A percentile compares a stretch with the other conserved stretches of the same genome.
Evolutionary conservation across 2,329 filamentous ascomycete species (phyloP).

Genomic region (Lachnellula hyalina): DNA sequence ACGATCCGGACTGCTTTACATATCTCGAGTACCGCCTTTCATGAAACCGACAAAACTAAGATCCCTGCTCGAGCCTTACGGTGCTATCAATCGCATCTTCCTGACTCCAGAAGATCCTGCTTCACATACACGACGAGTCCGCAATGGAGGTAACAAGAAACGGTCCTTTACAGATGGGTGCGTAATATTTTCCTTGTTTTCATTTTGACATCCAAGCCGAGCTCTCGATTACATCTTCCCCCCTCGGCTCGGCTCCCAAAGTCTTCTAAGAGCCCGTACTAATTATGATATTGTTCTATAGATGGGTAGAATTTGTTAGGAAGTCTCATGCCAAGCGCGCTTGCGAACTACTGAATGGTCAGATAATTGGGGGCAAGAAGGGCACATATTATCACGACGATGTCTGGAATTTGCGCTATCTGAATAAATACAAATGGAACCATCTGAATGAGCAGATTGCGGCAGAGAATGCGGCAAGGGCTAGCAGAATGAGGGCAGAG

Average conservation of each 20-base stretch:
- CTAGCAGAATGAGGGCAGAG: slow-evolving; percentile 70
- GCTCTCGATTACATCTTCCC: too few species aligned
- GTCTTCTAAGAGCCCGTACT: too few species aligned
- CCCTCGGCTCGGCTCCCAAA: too few species aligned
- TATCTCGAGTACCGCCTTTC: slow-evolving; percentile 80
- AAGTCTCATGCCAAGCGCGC: slow-evolving; percentile 75
- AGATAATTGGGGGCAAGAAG: slow-evolving; percentile 78
- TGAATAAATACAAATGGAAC: slow-evolving; percentile 79
- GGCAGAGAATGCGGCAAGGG: slow-evolving; percentile 73
- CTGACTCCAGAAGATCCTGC: slow-evolving; percentile 69
- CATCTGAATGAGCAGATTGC: slow-evolving; percentile 72
- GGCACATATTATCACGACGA: slow-evolving; percentile 79
- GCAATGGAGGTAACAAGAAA: slow-evolving; percentile 76
- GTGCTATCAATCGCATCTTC: slow-evolving; percentile 71
- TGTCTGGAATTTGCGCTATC: slow-evolving; percentile 77
- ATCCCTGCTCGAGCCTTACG: slow-evolving; percentile 69
- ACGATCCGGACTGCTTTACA: slow-evolving; percentile 75
- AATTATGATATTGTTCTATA: too few species aligned
- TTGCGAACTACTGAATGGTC: slow-evolving; percentile 70
- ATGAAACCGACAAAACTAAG: slow-evolving; percentile 80
- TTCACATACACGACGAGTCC: slow-evolving; percentile 60
- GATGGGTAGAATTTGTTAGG: slow-evolving; percentile 73
- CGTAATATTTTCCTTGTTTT: too few species aligned
- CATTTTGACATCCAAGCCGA: too few species aligned
- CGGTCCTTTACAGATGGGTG: slow-evolving; percentile 69